phyloP scores from a whole-genome alignment of 768 basidiomycete genomes.

The Termitomyces sp. region DNA sequence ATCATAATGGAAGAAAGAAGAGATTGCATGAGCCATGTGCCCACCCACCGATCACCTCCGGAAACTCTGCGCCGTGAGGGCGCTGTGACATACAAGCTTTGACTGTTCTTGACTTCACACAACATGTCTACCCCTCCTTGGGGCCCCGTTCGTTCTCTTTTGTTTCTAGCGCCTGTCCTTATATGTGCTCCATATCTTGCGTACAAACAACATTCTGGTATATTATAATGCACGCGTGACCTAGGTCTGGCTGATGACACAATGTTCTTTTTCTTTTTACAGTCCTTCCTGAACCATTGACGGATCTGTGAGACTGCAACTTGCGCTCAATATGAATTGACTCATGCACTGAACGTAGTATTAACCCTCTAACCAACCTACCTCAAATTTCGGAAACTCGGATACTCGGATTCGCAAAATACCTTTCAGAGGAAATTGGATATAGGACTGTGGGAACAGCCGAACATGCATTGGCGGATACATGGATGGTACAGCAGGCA shows the following conservation, averaged over 20 bases:
- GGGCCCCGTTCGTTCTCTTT: conserved; percentile 57
- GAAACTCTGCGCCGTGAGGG: not conserved
- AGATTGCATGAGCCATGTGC: not conserved
- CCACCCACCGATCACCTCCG: not conserved
- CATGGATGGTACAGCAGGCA: conserved; percentile 73
- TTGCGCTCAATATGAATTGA: not conserved
- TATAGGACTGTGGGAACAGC: conserved; percentile 88
- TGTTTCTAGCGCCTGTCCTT: conserved; percentile 51
- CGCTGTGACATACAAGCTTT: conserved; percentile 2
- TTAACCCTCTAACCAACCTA: conserved; percentile 46
- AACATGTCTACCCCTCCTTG: conserved; percentile 29
- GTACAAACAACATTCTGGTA: conserved; percentile 44
- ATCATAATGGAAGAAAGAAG: not conserved
- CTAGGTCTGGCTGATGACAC: conserved; percentile 6
- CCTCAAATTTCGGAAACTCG: conserved; percentile 71
- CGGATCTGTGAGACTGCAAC: conserved; percentile 38
- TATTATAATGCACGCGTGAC: conserved; percentile 15
- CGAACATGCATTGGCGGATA: conserved; percentile 82
- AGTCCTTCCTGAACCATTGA: conserved; percentile 58
- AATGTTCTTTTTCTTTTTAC: not conserved
- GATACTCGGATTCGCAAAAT: conserved; percentile 57
- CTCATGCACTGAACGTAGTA: conserved; percentile 19
- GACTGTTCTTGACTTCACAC: conserved; percentile 5
- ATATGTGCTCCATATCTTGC: conserved; percentile 44
- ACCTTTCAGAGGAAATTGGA: conserved; percentile 83